These are phyloP conservation scores for Saprolegnia diclina DNA, from an alignment of 352 stramenopile genomes.

Conservation along the genomic window DNA sequence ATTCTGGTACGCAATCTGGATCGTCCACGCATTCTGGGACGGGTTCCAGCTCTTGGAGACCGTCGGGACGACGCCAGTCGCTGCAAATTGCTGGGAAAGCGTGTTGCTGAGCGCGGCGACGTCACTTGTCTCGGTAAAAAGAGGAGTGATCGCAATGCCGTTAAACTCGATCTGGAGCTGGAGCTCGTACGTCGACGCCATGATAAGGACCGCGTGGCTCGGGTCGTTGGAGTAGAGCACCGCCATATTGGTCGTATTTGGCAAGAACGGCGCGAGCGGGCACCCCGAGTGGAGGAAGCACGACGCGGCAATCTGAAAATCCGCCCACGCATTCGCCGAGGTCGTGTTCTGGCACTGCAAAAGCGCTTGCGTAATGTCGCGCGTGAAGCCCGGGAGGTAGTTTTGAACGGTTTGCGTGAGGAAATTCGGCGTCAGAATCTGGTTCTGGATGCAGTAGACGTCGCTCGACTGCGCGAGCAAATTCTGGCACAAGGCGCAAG, in stretches of 20 bases:
- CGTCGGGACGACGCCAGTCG: background rate
- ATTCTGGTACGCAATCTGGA: constrained; percentile 6
- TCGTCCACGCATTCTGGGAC: constrained; percentile 5
- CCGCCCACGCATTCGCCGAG: background rate
- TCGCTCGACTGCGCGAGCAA: background rate
- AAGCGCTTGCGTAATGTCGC: background rate
- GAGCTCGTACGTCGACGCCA: background rate
- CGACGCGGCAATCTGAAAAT: constrained; percentile 7
- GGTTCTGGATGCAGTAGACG: constrained; percentile 2
- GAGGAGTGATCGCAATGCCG: background rate
- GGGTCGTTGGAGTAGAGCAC: constrained; percentile 9
- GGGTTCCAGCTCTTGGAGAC: background rate
- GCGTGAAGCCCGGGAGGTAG: constrained; percentile 7
- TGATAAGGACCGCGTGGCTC: background rate
- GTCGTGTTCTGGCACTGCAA: constrained; percentile 7
- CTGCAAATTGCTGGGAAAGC: background rate
- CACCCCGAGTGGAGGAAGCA: background rate
- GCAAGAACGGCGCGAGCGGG: constrained; percentile 1
- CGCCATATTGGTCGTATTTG: background rate
- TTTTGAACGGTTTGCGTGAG: background rate
- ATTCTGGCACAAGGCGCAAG: constrained; percentile 2
- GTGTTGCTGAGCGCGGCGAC: background rate
- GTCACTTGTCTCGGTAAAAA: background rate
- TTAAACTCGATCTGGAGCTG: constrained; percentile 3
- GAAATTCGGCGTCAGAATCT: background rate